phyloP scores from a whole-genome alignment of 495 filamentous ascomycete genomes.

The Amniculicola lignicola region DNA sequence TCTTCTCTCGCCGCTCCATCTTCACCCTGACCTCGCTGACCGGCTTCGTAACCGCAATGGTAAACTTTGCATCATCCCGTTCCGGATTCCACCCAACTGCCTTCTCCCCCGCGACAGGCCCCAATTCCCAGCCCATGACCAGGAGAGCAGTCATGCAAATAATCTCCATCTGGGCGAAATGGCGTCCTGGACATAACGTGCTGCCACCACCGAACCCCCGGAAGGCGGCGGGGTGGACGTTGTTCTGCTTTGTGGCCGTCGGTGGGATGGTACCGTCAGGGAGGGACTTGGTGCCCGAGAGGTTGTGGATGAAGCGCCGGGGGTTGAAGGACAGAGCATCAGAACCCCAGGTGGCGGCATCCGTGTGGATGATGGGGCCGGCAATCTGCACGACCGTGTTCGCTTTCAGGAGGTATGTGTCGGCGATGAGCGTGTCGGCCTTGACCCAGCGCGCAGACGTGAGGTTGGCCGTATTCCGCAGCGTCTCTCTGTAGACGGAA shows the following conservation, averaged over 20 bases:
- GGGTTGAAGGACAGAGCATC: slow-evolving; percentile 28
- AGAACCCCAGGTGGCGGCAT: slow-evolving; percentile 24
- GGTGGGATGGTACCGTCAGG: slow-evolving; percentile 6
- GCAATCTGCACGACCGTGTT: slow-evolving; percentile 28
- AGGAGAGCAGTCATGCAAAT: slow-evolving; percentile 42
- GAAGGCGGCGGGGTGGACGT: slow-evolving; percentile 34
- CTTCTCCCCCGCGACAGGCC: slow-evolving; percentile 13
- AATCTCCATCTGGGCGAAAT: slow-evolving; percentile 49
- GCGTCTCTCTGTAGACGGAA: slow-evolving; percentile 24
- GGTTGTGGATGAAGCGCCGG: slow-evolving; percentile 13
- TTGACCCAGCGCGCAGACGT: slow-evolving; percentile 14
- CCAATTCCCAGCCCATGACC: slow-evolving; percentile 45
- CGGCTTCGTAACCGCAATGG: slow-evolving; percentile 32
- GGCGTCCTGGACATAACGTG: slow-evolving; percentile 48
- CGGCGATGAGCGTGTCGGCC: slow-evolving; percentile 27
- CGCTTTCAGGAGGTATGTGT: slow-evolving; percentile 26
- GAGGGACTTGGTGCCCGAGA: slow-evolving; percentile 2
- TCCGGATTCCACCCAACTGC: slow-evolving; percentile 25
- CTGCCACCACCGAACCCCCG: slow-evolving; percentile 47
- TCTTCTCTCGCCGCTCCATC: not conserved
- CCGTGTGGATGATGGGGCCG: slow-evolving; percentile 16
- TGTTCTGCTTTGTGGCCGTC: slow-evolving; percentile 2
- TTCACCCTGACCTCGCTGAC: slow-evolving; percentile 22
- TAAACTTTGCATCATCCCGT: slow-evolving; percentile 26
- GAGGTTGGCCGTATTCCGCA: slow-evolving; percentile 22